Evolutionary conservation across 2,329 filamentous ascomycete genomes (phyloP).

Genomic region (Bimuria novae-zelandiae): DNA sequence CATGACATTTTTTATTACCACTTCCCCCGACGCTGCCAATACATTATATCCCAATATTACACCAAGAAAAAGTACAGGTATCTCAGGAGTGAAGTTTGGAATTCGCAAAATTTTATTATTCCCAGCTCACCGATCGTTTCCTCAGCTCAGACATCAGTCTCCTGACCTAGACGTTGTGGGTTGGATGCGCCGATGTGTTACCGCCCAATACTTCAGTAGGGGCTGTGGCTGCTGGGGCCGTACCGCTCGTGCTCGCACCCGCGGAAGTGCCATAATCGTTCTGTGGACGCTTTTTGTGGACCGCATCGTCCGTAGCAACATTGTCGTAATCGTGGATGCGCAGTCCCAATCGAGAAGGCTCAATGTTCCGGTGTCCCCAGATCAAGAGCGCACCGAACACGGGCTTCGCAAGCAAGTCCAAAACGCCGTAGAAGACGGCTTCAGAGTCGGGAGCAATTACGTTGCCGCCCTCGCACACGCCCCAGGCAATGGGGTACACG

Average conservation of each 20-base stretch:
- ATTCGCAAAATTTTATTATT: too few relatives aligned
- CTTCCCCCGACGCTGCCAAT: too few relatives aligned
- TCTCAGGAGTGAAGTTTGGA: too few relatives aligned
- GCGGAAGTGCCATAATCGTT: constrained; percentile 12
- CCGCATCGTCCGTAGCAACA: constrained; percentile 24
- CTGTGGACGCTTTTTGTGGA: constrained; percentile 21
- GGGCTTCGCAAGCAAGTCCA: constrained; percentile 69
- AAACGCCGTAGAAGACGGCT: constrained; percentile 69
- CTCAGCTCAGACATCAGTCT: too few relatives aligned
- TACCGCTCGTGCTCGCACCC: neutral
- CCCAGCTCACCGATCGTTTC: too few relatives aligned
- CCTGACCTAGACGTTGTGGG: neutral
- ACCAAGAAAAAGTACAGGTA: too few relatives aligned
- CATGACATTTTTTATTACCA: too few relatives aligned
- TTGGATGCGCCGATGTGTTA: neutral
- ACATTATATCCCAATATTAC: too few relatives aligned
- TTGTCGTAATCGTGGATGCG: constrained; percentile 54
- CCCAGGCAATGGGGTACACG: constrained; percentile 66
- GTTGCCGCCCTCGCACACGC: constrained; percentile 66
- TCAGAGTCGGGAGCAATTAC: constrained; percentile 69
- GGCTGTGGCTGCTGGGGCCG: neutral
- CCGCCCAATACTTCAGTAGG: neutral
- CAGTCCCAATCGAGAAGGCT: constrained; percentile 61
- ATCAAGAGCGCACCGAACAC: constrained; percentile 65
- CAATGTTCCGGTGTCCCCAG: constrained; percentile 66